phyloP scores from a whole-genome alignment of 108 stramenopile species.

The Cyclostephanos invisitatus region DNA sequence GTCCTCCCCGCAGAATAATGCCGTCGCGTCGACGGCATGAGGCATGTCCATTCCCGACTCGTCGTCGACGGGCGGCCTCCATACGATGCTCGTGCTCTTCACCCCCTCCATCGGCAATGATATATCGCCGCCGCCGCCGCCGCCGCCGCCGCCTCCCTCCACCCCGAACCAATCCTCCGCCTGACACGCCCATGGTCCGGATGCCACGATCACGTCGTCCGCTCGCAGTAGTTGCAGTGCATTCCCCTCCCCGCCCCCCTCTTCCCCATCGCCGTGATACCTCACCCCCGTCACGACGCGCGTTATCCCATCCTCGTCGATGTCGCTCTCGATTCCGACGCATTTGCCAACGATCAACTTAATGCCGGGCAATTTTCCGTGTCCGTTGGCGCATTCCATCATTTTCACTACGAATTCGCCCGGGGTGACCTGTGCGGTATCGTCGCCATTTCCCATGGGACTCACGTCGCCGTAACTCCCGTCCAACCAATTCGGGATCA shows the following conservation, averaged over 20 bases:
- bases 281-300: slow-evolving; percentile 59
- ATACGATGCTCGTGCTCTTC: slow-evolving; percentile 84
- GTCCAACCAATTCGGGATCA: slow-evolving; percentile 77
- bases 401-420: slow-evolving; percentile 81
- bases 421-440: slow-evolving; percentile 88
- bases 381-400: slow-evolving; percentile 45
- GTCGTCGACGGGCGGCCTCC: slow-evolving; percentile 62
- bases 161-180: slow-evolving; percentile 82
- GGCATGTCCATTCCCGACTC: slow-evolving; percentile 34
- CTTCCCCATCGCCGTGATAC: slow-evolving; percentile 27
- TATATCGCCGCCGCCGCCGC: slow-evolving; percentile 41
- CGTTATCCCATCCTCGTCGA: slow-evolving; percentile 30
- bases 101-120: slow-evolving; percentile 87
- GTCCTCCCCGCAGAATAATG: slow-evolving; percentile 96
- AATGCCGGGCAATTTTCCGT: slow-evolving; percentile 26
- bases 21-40: slow-evolving; percentile 84
- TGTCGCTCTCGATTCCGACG: slow-evolving; percentile 57
- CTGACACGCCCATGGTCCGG: slow-evolving; percentile 82
- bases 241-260: slow-evolving; percentile 24
- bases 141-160: too few species aligned
- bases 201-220: slow-evolving; percentile 67
- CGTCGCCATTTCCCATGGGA: slow-evolving; percentile 76
- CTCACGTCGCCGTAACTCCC: slow-evolving; percentile 63
- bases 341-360: slow-evolving; percentile 73
- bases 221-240: slow-evolving; percentile 35